Base-by-base conservation (phyloP, 441 rosid genomes). In the Syzygium malaccense region DNA sequence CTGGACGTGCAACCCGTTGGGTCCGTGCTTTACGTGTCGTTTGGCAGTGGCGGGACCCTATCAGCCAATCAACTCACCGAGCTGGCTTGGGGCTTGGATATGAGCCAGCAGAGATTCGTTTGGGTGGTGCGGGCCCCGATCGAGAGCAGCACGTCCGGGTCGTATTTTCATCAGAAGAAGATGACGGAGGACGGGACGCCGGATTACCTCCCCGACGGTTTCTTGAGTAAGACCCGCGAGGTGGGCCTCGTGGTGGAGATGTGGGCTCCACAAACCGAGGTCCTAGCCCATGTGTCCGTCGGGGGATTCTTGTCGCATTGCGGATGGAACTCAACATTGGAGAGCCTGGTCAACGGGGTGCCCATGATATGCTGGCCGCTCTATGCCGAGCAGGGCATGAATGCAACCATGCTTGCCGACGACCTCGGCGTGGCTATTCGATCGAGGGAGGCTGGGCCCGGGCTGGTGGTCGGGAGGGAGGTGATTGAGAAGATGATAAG, bases 291-390 rank as follows among this genome's bases (percentile, higher is more conserved):
- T 26, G 48, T 7, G 41, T 60, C 87, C 6, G 37, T 49, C 25
- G 87, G 79, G 32, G 87, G 87, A 1, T 86, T 86, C 78, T 30
- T 60, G 11, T 57, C 57, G 26, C 87, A 86, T n/a, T 86, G 87
- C 56, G 57, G 79, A 33, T 37, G 20, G 86, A 96, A 95, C 88
- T 94, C 96, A 15, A 87, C 91, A 8, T 53, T 94, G 23, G 56
- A 55, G 56, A 55, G 56, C 56, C 8, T 55, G 56, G 8, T 55
- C 20, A 55, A 55, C 8, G 23, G 56, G 23, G 23, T 55, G 56
- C 56, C 23, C 56, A 55, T 55, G 2, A 55, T 55, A 55, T 55
- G 56, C 20, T 55, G 23, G 56, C 23, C 20, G 23, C 20, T 18
- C 56, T 75, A 37, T 15, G 51, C 51, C 8, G 84, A 75, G 41